Evolutionary conservation across 1,284 basidiomycete species (phyloP), one percentile per base, ranked within the genome.

Genomic region (Microbotryum violaceum): DNA sequence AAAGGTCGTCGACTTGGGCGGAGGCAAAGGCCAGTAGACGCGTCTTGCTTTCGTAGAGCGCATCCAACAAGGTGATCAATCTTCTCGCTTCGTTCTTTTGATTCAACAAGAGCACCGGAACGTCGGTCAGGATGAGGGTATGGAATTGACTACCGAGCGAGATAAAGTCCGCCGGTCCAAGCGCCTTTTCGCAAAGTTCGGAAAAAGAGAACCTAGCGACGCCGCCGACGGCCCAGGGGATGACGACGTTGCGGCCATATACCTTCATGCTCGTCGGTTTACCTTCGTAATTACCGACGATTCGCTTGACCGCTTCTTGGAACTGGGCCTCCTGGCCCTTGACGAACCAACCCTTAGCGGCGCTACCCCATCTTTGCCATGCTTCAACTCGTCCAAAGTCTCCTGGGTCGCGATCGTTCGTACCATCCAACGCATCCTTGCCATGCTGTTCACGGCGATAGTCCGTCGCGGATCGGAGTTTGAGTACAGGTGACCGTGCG

Each of bases 11-110:
- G 3, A 82, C 80, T 3, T 71, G 70, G 0, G 80, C 75, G 54
- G 81, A 64, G 20, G 72, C 72, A 21, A 52, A 59, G 12, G 61
- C 69, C 29, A 73, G 63, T 3, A 73, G 51, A 16, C 70, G 66
- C 2, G 66, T 69, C 56, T 71, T 69, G 14, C 70, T 62, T 47
- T 73, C 72, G 62, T 73, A 76, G 4, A 87, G 75, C 0, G 85
- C 85, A 68, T 87, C 86, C 48, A 87, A 81, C 57, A 87, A 78
- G 16, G 84, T 86, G 71, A 87, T 87, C 72, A 87, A 81, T 4
- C 85, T 77, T 14, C 85, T 75, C 4, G 85, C 85, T 74, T 87
- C 82, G 72, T 88, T 85, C 77, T 87, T 88, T 45, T 78, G 77
- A 14, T 80, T 78, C 4, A 86, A 75, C 16, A 78, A 78, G 3